These are phyloP conservation scores for Gossypium ekmanianum DNA, from an alignment of 345 rosid species.

Conservation along the genomic window DNA sequence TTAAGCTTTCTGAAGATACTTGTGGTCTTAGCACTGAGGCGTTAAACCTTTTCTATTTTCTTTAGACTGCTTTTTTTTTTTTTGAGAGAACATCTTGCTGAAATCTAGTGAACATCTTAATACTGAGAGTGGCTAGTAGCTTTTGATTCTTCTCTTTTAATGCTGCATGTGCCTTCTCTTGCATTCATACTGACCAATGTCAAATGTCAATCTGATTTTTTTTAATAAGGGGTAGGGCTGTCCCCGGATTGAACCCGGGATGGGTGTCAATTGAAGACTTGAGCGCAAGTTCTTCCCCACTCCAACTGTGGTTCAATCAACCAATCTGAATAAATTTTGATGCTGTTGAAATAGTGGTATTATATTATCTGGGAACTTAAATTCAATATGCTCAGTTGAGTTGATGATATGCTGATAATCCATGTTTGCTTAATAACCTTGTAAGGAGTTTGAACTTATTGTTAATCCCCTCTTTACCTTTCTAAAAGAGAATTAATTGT, in stretches of 20 bases:
- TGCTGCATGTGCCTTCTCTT: background rate
- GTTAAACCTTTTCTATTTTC: background rate
- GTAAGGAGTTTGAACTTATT: background rate
- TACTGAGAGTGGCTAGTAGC: background rate
- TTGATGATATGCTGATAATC: background rate
- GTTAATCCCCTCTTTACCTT: background rate
- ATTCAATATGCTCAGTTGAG: background rate
- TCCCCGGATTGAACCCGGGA: no score
- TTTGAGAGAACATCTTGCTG: background rate
- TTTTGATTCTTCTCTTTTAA: slow-evolving; percentile 2
- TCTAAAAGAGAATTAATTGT: background rate
- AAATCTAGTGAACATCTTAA: background rate
- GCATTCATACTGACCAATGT: background rate
- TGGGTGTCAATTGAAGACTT: no score
- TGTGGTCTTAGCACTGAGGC: background rate
- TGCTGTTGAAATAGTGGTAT: background rate
- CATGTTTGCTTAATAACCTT: background rate
- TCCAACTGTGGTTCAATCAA: no score
- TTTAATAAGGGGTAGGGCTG: background rate
- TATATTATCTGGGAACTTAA: background rate
- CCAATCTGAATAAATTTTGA: background rate
- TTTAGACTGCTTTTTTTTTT: background rate
- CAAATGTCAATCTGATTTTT: background rate
- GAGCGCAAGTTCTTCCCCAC: no score
- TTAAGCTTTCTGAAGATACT: background rate